Conservation (phyloP, 2,329 filamentous ascomycete species). For the Blastomyces gilchristii region DNA sequence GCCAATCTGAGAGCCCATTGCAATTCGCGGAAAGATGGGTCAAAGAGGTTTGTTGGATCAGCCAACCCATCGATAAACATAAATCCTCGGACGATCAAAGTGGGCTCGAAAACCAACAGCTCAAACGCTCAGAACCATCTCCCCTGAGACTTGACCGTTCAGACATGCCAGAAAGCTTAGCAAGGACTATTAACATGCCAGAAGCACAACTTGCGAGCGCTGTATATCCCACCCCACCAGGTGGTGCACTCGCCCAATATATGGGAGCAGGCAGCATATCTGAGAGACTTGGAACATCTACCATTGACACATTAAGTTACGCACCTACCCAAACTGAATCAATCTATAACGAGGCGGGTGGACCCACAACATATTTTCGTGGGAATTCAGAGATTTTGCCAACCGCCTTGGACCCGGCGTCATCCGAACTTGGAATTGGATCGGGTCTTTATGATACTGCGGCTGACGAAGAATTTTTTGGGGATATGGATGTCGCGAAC, state of each 20-base stretch:
- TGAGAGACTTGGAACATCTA: conserved; percentile 14
- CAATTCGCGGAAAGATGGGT: conserved; percentile 36
- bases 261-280: background rate
- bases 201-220: conserved; percentile 34
- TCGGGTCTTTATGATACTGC: conserved; percentile 34
- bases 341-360: conserved; percentile 14
- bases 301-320: conserved; percentile 18
- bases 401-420: conserved; percentile 18
- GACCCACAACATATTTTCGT: conserved; percentile 11
- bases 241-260: conserved; percentile 6
- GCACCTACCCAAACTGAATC: conserved; percentile 15
- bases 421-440: conserved; percentile 25
- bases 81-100: conserved; percentile 6
- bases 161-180: conserved; percentile 30
- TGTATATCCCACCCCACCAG: conserved; percentile 46
- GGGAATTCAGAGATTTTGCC: conserved; percentile 18
- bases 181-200: conserved; percentile 29
- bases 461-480: conserved; percentile 48
- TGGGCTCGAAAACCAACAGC: conserved; percentile 17
- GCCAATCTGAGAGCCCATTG: conserved; percentile 29
- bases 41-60: conserved; percentile 20
- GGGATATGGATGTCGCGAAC: conserved; percentile 45
- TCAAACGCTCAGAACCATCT: conserved; percentile 20
- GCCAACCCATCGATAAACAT: conserved; percentile 11
- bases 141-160: conserved; percentile 20